A percentile compares a stretch with the other conserved stretches of the same genome.
Conservation (phyloP, 352 stramenopile genomes). For the Globisporangium cystogenes region DNA sequence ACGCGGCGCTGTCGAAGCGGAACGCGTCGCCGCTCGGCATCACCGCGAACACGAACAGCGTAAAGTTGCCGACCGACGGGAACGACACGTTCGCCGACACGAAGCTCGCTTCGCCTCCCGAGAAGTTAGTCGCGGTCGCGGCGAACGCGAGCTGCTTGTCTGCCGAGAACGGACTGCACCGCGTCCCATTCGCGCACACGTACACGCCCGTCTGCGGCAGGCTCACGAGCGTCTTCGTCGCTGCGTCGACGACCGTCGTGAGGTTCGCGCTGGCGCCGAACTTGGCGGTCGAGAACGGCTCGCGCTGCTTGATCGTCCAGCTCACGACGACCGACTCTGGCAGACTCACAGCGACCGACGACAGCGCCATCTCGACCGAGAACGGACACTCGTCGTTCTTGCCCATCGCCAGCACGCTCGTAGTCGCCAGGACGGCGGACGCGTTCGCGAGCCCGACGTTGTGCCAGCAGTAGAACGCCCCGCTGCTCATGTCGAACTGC, state of each 20-base stretch:
- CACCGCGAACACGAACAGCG: constrained; percentile 34
- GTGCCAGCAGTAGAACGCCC: constrained; percentile 43
- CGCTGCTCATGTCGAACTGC: constrained; percentile 21
- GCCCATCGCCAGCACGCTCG: constrained; percentile 28
- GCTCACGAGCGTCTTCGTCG: constrained; percentile 23
- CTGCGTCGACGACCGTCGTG: constrained; percentile 29
- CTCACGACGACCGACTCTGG: constrained; percentile 14
- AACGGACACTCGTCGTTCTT: constrained; percentile 41
- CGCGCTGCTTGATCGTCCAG: constrained; percentile 26
- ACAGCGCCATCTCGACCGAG: constrained; percentile 25
- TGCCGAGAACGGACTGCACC: constrained; percentile 36
- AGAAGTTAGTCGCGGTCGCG: constrained; percentile 28
- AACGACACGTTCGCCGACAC: constrained; percentile 25
- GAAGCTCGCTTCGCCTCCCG: constrained; percentile 18
- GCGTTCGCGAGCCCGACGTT: constrained; percentile 22
- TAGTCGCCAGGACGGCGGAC: constrained; percentile 8
- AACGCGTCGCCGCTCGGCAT: constrained; percentile 37
- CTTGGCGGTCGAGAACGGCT: constrained; percentile 10
- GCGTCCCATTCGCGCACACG: constrained; percentile 23
- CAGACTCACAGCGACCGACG: constrained; percentile 15
- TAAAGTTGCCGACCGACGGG: constrained; percentile 33
- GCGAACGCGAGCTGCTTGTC: constrained; percentile 28
- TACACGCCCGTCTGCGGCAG: constrained; percentile 37
- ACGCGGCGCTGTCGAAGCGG: constrained; percentile 36
- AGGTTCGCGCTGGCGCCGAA: constrained; percentile 22